These are phyloP conservation scores for Dichotomopilus funicola DNA, from an alignment of 2,329 filamentous ascomycete species.

Conservation along the genomic window DNA sequence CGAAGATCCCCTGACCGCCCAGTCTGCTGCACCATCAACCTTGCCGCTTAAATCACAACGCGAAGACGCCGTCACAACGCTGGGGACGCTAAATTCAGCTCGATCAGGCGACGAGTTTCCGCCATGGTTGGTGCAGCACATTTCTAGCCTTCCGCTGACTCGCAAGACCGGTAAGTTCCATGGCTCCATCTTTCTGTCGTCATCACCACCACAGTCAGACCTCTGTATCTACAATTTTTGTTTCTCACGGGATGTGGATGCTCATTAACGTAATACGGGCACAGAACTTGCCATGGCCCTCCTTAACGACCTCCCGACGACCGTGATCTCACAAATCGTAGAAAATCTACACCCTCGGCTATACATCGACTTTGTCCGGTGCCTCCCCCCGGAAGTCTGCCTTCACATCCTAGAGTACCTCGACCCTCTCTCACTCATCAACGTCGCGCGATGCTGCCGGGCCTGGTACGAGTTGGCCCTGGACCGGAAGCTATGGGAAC, in stretches of 20 bases:
- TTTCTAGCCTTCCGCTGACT: slow-evolving; percentile 42
- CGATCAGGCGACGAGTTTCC: slow-evolving; percentile 40
- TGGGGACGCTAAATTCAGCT: slow-evolving; percentile 31
- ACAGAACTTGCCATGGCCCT: slow-evolving; percentile 75
- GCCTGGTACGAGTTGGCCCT: slow-evolving; percentile 75
- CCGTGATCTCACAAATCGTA: slow-evolving; percentile 72
- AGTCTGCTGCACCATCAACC: slow-evolving; percentile 25
- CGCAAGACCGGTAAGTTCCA: slow-evolving; percentile 42
- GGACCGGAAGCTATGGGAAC: slow-evolving; percentile 81
- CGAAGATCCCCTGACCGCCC: slow-evolving; percentile 57
- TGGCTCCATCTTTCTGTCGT: background rate
- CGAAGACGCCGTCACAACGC: slow-evolving; percentile 21
- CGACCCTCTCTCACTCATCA: slow-evolving; percentile 71
- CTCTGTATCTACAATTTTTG: too few species aligned
- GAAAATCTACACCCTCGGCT: slow-evolving; percentile 73
- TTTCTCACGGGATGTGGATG: too few species aligned
- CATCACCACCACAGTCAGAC: too few species aligned
- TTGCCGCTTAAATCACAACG: slow-evolving; percentile 25
- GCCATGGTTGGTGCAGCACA: slow-evolving; percentile 44
- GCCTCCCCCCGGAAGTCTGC: slow-evolving; percentile 84
- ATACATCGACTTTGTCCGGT: slow-evolving; percentile 84
- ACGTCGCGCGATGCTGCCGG: slow-evolving; percentile 70
- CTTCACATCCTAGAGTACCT: slow-evolving; percentile 84
- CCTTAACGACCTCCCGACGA: slow-evolving; percentile 71
- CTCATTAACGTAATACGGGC: background rate